Evolutionary conservation across 1,139 yeast genomes (phyloP).

Genomic region (Debaryomycetaceae sp.): DNA sequence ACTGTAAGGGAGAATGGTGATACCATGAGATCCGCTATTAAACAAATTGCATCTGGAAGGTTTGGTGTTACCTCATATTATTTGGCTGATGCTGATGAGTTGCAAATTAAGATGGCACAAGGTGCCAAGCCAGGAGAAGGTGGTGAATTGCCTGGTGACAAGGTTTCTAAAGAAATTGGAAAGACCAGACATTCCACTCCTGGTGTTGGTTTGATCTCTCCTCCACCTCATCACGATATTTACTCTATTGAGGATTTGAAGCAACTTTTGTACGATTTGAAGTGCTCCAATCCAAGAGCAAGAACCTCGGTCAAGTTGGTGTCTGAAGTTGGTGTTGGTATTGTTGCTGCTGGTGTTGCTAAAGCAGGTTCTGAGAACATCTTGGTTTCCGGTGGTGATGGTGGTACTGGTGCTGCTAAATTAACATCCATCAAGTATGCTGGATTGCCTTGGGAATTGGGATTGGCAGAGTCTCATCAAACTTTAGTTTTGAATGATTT

Average conservation of each 20-base stretch:
- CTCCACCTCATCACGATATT: conserved; percentile 98
- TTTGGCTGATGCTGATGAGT: conserved; percentile 93
- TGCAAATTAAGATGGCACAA: conserved; percentile 98
- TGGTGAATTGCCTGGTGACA: conserved; percentile 97
- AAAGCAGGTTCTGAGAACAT: conserved; percentile 98
- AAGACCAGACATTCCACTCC: conserved; percentile 96
- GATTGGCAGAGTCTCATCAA: conserved; percentile 97
- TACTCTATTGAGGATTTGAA: conserved; percentile 97
- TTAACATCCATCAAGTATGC: conserved; percentile 97
- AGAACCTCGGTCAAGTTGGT: conserved; percentile 95
- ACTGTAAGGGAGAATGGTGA: conserved; percentile 80
- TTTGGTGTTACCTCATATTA: conserved; percentile 97
- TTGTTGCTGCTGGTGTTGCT: conserved; percentile 98
- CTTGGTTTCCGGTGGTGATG: conserved; percentile 94
- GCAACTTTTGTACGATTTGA: conserved; percentile 93
- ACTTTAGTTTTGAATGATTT: conserved; percentile 92
- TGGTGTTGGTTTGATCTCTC: conserved; percentile 95
- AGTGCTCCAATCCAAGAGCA: conserved; percentile 96
- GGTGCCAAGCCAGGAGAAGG: conserved; percentile 99
- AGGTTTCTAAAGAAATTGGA: conserved; percentile 84
- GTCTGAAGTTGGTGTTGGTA: conserved; percentile 98
- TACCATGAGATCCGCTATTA: conserved; percentile 96
- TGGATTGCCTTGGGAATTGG: conserved; percentile 98
- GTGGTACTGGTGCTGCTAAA: conserved; percentile 99
- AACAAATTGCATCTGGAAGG: conserved; percentile 97